A percentile compares a stretch with the other conserved stretches of the same genome.
phyloP scores from a whole-genome alignment of 192 early-diverging fungal genomes.

The Coemansia sp. region DNA sequence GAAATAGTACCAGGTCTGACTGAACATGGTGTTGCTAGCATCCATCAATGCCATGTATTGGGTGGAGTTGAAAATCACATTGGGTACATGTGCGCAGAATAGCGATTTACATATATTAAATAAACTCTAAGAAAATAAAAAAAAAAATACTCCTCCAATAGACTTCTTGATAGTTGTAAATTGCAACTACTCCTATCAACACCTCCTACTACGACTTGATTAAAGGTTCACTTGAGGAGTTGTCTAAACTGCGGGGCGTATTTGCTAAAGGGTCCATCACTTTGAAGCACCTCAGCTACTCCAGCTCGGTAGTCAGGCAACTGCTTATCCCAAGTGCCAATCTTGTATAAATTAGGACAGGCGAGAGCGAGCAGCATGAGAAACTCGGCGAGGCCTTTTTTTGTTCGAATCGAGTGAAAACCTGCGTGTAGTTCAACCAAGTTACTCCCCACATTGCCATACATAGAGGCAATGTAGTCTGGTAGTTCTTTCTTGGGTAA shows the following conservation, averaged over 20 bases:
- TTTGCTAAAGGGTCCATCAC: background rate
- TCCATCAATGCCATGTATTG: conserved; percentile 15
- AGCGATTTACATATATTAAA: background rate
- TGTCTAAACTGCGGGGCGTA: too few relatives aligned
- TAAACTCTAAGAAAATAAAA: background rate
- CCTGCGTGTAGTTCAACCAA: too few relatives aligned
- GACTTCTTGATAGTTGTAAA: background rate
- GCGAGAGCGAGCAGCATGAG: background rate
- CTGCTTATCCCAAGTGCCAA: background rate
- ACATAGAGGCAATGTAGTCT: too few relatives aligned
- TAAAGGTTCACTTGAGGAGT: background rate
- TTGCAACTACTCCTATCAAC: background rate
- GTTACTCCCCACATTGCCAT: too few relatives aligned
- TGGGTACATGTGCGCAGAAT: conserved; percentile 45
- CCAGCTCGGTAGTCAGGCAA: background rate
- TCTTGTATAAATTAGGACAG: background rate
- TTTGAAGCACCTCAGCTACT: background rate
- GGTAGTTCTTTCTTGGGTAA: too few relatives aligned
- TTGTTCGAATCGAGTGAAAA: too few relatives aligned
- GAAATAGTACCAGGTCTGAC: background rate
- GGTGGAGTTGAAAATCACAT: conserved; percentile 44
- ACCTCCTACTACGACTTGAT: background rate
- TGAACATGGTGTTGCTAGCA: background rate
- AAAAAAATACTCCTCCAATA: background rate
- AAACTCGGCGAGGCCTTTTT: background rate